These are phyloP conservation scores for Phytophthora fragariaefolia DNA, from an alignment of 352 stramenopile genomes.

Conservation along the genomic window DNA sequence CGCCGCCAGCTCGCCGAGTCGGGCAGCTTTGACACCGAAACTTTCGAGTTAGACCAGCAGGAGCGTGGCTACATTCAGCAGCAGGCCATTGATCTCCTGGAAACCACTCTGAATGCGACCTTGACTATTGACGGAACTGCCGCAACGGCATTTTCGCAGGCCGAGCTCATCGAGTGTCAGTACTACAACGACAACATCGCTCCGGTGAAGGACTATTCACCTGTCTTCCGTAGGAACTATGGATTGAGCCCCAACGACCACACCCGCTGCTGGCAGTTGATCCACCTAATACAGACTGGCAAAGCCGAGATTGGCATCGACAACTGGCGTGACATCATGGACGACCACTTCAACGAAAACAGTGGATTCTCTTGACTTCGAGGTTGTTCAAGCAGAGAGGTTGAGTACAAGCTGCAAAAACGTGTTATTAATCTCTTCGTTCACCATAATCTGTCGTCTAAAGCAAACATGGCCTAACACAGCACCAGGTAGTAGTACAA, in stretches of 20 bases:
- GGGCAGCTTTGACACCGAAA: neutral
- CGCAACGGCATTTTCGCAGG: slow-evolving; percentile 34
- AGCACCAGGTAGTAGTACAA: slow-evolving; percentile 32
- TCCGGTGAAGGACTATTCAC: slow-evolving; percentile 42
- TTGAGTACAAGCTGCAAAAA: slow-evolving; percentile 21
- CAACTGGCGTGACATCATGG: slow-evolving; percentile 26
- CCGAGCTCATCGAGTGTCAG: slow-evolving; percentile 44
- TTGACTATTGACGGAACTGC: slow-evolving; percentile 30
- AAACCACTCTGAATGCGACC: slow-evolving; percentile 18
- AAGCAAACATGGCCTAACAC: slow-evolving; percentile 28
- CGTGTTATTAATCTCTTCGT: slow-evolving; percentile 31
- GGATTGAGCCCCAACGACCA: slow-evolving; percentile 14
- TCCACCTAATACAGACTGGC: slow-evolving; percentile 16
- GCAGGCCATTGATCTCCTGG: slow-evolving; percentile 28
- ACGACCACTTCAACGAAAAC: slow-evolving; percentile 10
- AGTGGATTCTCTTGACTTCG: slow-evolving; percentile 8
- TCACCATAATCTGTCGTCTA: slow-evolving; percentile 27
- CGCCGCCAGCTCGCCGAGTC: slow-evolving; percentile 2
- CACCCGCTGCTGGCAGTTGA: slow-evolving; percentile 33
- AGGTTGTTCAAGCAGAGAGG: neutral
- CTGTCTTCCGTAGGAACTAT: slow-evolving; percentile 38
- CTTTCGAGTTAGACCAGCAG: slow-evolving; percentile 18
- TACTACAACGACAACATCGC: slow-evolving; percentile 31
- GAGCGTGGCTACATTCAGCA: slow-evolving; percentile 29
- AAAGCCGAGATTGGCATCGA: slow-evolving; percentile 16